Percentiles rank a stretch among this genome's conserved stretches.
Evolutionary conservation across 345 rosid species (phyloP).

Genomic region (Firmiana major): DNA sequence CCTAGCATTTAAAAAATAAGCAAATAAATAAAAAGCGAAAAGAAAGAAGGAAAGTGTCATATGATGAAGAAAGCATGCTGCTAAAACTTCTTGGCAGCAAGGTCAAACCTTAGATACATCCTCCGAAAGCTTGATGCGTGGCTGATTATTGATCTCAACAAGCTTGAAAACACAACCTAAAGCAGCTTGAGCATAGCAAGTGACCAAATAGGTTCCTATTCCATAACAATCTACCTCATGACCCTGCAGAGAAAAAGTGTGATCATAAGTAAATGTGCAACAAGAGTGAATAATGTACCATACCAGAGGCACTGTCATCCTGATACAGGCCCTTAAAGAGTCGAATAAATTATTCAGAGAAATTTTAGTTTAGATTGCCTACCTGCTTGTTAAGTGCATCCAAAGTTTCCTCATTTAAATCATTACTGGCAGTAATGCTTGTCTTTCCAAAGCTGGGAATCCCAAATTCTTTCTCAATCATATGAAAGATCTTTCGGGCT

Average conservation of each 20-base stretch:
- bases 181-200: constrained; percentile 94
- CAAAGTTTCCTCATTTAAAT: constrained; percentile 91
- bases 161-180: constrained; percentile 97
- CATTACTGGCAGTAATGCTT: constrained; percentile 85
- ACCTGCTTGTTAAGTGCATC: constrained; percentile 98
- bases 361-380: constrained; percentile 8
- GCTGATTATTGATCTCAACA: constrained; percentile 86
- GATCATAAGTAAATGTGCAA: background rate
- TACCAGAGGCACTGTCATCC: background rate
- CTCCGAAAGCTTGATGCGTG: constrained; percentile 98
- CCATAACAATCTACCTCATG: constrained; percentile 94
- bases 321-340: background rate
- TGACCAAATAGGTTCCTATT: constrained; percentile 87
- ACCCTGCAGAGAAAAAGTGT: constrained; percentile 44
- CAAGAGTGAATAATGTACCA: background rate
- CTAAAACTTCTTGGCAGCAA: background rate
- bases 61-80: background rate
- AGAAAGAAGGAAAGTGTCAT: background rate
- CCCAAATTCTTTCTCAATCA: constrained; percentile 67
- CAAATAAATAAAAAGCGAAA: constrained; percentile 7
- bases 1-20: constrained; percentile 37
- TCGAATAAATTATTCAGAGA: background rate
- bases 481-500: constrained; percentile 61
- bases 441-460: constrained; percentile 68
- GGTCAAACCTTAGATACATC: constrained; percentile 84